phyloP scores from a whole-genome alignment of 768 basidiomycete genomes.

The Crepidotus variabilis region DNA sequence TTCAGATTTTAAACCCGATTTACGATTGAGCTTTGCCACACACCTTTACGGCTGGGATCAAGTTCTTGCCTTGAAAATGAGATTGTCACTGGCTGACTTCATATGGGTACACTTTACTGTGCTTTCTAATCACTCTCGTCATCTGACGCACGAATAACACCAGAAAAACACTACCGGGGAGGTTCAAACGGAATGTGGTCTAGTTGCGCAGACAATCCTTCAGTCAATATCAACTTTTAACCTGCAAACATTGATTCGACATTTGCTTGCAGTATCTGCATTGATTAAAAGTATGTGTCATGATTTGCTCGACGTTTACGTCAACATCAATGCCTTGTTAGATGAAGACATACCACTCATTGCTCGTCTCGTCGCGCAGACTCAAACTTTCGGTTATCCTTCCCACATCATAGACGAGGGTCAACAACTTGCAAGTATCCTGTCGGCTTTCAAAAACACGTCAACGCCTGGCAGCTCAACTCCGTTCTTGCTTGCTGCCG shows the following conservation, averaged over 20 bases:
- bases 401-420: conserved; percentile 1
- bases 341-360: conserved; percentile 66
- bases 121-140: neutral
- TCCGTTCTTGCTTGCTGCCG: conserved; percentile 27
- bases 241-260: conserved; percentile 52
- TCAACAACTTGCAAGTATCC: neutral
- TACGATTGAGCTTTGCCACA: conserved; percentile 46
- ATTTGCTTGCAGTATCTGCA: conserved; percentile 43
- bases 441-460: neutral
- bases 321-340: conserved; percentile 22
- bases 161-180: conserved; percentile 4
- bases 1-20: conserved; percentile 36
- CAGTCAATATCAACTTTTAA: conserved; percentile 49
- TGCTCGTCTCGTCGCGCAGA: conserved; percentile 33
- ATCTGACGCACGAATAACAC: neutral
- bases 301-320: conserved; percentile 1
- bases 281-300: conserved; percentile 41
- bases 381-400: neutral
- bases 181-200: conserved; percentile 40
- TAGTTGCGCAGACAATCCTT: conserved; percentile 48
- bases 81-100: conserved; percentile 50
- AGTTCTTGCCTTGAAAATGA: conserved; percentile 50
- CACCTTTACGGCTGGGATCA: conserved; percentile 64
- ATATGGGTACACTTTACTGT: conserved; percentile 34
- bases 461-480: neutral